phyloP scores from a whole-genome alignment of 1,284 basidiomycete species.

The Caloboletus firmus region DNA sequence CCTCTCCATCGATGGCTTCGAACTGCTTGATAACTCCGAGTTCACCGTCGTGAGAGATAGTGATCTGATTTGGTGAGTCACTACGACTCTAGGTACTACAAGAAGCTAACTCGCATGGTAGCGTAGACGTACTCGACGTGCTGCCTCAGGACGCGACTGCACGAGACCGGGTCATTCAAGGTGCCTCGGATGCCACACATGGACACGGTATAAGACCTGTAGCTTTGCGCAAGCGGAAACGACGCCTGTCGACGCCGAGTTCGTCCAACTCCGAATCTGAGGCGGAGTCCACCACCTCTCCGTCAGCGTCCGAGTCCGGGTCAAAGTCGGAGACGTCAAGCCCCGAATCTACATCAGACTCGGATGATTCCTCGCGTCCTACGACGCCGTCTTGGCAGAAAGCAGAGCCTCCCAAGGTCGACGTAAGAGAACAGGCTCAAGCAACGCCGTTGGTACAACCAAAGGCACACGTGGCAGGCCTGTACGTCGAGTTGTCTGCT shows the following conservation, averaged over 20 bases:
- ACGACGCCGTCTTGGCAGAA: not conserved
- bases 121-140: conserved; percentile 9
- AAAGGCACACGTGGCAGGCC: not conserved
- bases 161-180: not conserved
- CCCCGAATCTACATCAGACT: conserved; percentile 27
- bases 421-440: not conserved
- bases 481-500: conserved; percentile 11
- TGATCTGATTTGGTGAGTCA: conserved; percentile 43
- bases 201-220: not conserved
- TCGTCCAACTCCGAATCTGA: conserved; percentile 18
- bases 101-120: conserved; percentile 4
- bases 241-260: conserved; percentile 11
- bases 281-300: not conserved
- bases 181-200: not conserved
- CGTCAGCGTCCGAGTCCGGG: not conserved
- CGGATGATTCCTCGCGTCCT: conserved; percentile 1
- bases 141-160: not conserved
- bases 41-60: conserved; percentile 46
- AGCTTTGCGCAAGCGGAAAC: conserved; percentile 30
- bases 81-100: too few relatives aligned
- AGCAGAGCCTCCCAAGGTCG: not conserved
- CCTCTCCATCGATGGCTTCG: conserved; percentile 46
- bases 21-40: conserved; percentile 41
- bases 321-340: conserved; percentile 28
- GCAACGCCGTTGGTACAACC: not conserved